Percentiles rank a stretch among this genome's conserved stretches.
These are phyloP conservation scores for Boletus subluridellus DNA, from an alignment of 1,284 basidiomycete genomes.

Conservation along the genomic window DNA sequence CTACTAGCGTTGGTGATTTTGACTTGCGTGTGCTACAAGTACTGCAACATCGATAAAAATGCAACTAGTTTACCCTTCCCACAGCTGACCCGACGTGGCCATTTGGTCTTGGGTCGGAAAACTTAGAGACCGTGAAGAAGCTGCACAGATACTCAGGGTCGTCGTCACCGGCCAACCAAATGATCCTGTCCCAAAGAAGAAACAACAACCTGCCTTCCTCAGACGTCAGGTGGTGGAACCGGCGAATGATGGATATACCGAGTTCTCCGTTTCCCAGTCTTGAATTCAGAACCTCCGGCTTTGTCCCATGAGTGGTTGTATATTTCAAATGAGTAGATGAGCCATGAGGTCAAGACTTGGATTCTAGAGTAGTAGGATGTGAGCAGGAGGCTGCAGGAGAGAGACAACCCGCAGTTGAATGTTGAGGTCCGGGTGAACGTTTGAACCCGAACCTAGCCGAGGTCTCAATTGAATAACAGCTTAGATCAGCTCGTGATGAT, in stretches of 20 bases:
- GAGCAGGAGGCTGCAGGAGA: neutral
- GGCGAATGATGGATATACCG: too few species aligned
- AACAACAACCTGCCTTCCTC: neutral
- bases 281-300: neutral
- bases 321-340: neutral
- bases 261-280: neutral
- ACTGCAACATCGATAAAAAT: neutral
- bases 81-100: neutral
- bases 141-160: neutral
- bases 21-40: neutral
- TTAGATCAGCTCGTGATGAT: constrained; percentile 1
- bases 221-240: neutral
- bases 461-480: neutral
- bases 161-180: neutral
- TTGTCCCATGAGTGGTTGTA: neutral
- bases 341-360: neutral
- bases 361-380: neutral
- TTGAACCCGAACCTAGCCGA: neutral
- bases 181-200: neutral
- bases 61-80: neutral
- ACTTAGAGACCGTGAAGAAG: neutral
- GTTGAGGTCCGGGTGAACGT: too few species aligned
- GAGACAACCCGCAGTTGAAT: neutral
- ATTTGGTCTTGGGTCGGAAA: neutral
- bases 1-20: neutral